Evolutionary conservation across 192 early-diverging fungal genomes (phyloP).

Genomic region (Martensiomyces pterosporus): DNA sequence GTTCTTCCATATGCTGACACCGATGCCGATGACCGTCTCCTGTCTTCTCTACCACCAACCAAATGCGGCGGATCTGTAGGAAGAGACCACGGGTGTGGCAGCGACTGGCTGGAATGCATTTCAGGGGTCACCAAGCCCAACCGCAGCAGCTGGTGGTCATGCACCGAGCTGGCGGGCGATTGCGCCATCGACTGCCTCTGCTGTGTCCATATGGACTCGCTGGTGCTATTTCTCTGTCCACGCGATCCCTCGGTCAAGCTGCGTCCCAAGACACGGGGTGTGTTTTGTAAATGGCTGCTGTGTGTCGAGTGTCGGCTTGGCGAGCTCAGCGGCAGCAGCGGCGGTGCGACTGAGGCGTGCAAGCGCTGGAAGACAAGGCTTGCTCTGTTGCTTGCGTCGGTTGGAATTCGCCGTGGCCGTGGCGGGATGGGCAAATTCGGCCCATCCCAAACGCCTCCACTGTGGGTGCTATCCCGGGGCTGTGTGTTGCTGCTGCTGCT

Average conservation of each 20-base stretch:
- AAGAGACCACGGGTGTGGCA: not conserved
- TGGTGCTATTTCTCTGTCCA: not conserved
- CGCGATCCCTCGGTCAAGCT: conserved; percentile 6
- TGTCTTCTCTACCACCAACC: no score
- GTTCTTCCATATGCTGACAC: not conserved
- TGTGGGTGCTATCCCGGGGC: no score
- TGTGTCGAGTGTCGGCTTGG: no score
- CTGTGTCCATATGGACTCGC: not conserved
- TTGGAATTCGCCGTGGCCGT: no score
- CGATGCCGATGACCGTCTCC: not conserved
- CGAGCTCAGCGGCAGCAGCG: not conserved
- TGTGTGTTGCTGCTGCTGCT: no score
- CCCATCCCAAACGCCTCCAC: no score
- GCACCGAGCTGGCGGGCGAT: no score
- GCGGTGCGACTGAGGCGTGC: conserved; percentile 18
- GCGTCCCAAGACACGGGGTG: conserved; percentile 13
- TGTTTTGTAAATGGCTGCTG: not conserved
- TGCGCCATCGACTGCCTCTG: not conserved
- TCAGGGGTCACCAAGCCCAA: no score
- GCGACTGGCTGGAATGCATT: not conserved
- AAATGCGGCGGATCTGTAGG: not conserved
- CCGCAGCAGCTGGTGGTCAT: no score
- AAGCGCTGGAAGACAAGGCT: conserved; percentile 44
- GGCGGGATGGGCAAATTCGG: no score
- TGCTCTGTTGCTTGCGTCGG: conserved; percentile 10